These are phyloP conservation scores for Theileria equi DNA, from an alignment of 169 alveolate genomes.

Conservation along the genomic window DNA sequence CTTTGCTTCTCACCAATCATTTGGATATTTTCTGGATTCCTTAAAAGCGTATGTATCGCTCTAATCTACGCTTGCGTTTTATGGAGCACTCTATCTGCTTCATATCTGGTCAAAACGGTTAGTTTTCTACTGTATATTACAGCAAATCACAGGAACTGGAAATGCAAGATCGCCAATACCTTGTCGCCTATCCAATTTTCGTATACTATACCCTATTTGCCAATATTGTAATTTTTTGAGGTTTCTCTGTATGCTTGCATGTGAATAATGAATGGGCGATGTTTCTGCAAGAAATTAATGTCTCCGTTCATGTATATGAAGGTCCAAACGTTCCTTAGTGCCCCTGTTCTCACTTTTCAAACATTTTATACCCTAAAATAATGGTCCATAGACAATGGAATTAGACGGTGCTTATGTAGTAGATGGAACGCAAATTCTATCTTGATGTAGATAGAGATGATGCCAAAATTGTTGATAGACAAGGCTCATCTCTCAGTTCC, in stretches of 20 bases:
- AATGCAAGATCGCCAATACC: slow-evolving; percentile 13
- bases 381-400: too few relatives aligned
- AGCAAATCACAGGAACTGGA: background rate
- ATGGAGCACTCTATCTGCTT: slow-evolving; percentile 62
- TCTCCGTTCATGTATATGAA: too few relatives aligned
- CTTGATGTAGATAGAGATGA: too few relatives aligned
- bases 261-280: background rate
- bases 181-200: slow-evolving; percentile 39
- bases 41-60: slow-evolving; percentile 8
- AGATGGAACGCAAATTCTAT: too few relatives aligned
- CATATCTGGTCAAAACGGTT: slow-evolving; percentile 32
- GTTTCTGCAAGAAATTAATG: background rate
- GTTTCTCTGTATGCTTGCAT: background rate
- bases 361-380: too few relatives aligned
- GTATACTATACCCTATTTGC: slow-evolving; percentile 45
- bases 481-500: too few relatives aligned
- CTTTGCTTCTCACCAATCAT: slow-evolving; percentile 51
- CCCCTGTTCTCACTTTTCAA: background rate
- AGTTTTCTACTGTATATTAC: background rate
- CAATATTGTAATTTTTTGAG: slow-evolving; percentile 23
- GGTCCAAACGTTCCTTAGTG: too few relatives aligned
- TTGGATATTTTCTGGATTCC: slow-evolving; percentile 41
- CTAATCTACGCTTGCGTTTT: slow-evolving; percentile 38
- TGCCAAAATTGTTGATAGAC: too few relatives aligned
- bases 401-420: too few relatives aligned